These are phyloP conservation scores for Fusarium chaquense DNA, from an alignment of 2,329 filamentous ascomycete species.

Conservation along the genomic window DNA sequence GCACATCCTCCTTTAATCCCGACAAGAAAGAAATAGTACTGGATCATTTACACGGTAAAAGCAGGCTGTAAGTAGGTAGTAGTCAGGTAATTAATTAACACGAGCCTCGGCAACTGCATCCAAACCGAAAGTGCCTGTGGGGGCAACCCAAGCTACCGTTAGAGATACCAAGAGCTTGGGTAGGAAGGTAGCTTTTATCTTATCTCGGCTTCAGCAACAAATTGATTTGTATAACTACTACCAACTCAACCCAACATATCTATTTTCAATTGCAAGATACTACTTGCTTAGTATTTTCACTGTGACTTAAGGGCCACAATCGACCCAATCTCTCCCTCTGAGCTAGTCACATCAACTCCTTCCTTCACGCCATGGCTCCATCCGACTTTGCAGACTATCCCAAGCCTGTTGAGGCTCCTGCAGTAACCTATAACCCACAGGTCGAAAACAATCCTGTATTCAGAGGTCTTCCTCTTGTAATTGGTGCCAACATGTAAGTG, in stretches of 20 bases:
- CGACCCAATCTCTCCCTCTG: not conserved
- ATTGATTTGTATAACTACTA: conserved; percentile 2
- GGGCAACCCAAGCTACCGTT: conserved; percentile 4
- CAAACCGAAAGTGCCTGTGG: not conserved
- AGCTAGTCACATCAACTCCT: not conserved
- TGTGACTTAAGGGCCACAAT: not conserved
- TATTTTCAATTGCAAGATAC: not conserved
- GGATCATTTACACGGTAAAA: not conserved
- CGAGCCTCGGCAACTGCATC: conserved; percentile 25
- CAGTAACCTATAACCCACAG: conserved; percentile 52
- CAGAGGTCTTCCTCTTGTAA: conserved; percentile 71
- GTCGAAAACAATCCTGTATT: conserved; percentile 75
- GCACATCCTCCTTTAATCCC: not conserved
- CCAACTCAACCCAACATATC: not conserved
- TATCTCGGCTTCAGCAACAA: not conserved
- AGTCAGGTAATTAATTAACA: not conserved
- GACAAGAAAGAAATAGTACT: not conserved
- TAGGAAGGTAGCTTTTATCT: conserved; percentile 2
- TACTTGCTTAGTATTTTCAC: not conserved
- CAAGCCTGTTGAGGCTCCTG: conserved; percentile 51
- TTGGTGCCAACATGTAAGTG: conserved; percentile 71
- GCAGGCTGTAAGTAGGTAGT: not conserved
- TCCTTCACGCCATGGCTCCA: conserved; percentile 43
- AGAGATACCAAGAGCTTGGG: not conserved
- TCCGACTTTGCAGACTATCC: conserved; percentile 60